Evolutionary conservation across 805 yeast species (phyloP).

Genomic region (Candida yuanshanica): DNA sequence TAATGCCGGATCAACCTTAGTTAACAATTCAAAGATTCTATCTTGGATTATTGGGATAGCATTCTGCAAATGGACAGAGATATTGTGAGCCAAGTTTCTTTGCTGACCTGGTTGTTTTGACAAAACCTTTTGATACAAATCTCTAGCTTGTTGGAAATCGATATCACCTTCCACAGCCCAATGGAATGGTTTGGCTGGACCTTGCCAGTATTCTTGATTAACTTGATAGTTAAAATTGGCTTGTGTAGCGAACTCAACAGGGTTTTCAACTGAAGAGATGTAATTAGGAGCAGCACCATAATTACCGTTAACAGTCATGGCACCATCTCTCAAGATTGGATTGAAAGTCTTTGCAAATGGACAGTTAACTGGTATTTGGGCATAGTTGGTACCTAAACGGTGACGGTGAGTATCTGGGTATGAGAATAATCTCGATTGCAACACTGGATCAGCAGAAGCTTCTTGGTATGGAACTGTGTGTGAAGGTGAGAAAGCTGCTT

Average conservation of each 20-base stretch:
- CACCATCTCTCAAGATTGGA: constrained; percentile 83
- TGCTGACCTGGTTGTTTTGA: constrained; percentile 80
- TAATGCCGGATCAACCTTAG: constrained; percentile 63
- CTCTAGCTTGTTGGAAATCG: constrained; percentile 76
- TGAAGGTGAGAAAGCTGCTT: constrained; percentile 80
- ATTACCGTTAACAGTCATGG: constrained; percentile 64
- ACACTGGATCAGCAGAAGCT: constrained; percentile 78
- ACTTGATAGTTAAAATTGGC: constrained; percentile 36
- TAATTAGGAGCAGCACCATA: constrained; percentile 77
- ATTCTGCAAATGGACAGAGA: constrained; percentile 63
- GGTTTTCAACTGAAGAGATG: constrained; percentile 42
- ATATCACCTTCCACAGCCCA: constrained; percentile 67
- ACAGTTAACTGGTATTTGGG: constrained; percentile 86
- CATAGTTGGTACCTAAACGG: constrained; percentile 68
- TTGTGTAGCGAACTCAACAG: constrained; percentile 24
- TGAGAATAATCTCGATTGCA: constrained; percentile 75
- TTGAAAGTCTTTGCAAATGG: constrained; percentile 57
- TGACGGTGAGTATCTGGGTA: constrained; percentile 85
- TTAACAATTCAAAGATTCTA: constrained; percentile 69
- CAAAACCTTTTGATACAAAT: constrained; percentile 61
- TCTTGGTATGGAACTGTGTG: constrained; percentile 83
- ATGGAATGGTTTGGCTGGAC: constrained; percentile 80
- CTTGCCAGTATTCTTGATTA: constrained; percentile 76
- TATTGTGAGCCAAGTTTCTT: constrained; percentile 74
- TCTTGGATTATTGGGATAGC: constrained; percentile 79